Evolutionary conservation across 495 filamentous ascomycete genomes (phyloP).

Genomic region (Xylaria bambusicola): DNA sequence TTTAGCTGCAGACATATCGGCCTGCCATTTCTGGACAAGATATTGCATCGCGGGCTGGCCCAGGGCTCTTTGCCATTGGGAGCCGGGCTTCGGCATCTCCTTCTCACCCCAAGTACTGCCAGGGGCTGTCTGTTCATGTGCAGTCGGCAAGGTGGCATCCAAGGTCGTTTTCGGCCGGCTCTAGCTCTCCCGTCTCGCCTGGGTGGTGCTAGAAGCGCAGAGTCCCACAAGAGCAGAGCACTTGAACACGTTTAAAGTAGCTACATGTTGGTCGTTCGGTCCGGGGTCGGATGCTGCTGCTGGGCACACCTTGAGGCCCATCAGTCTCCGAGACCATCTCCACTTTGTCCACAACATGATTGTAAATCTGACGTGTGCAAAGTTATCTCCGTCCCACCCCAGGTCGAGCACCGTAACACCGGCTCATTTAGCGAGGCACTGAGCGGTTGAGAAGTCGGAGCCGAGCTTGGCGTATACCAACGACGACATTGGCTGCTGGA

Average conservation of each 20-base stretch:
- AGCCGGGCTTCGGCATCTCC: slow-evolving; percentile 16
- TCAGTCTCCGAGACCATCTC: slow-evolving; percentile 9
- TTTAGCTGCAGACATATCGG: slow-evolving; percentile 3
- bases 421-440: slow-evolving; percentile 4
- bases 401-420: slow-evolving; percentile 14
- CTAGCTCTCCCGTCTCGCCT: slow-evolving; percentile 9
- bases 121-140: slow-evolving; percentile 15
- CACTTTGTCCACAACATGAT: slow-evolving; percentile 7
- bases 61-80: slow-evolving; percentile 14
- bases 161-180: slow-evolving; percentile 17
- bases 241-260: not conserved
- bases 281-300: slow-evolving; percentile 13
- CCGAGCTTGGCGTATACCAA: slow-evolving; percentile 15
- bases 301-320: not conserved
- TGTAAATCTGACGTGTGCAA: slow-evolving; percentile 18
- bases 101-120: not conserved
- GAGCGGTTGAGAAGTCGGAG: slow-evolving; percentile 10
- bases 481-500: not conserved
- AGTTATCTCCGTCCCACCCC: slow-evolving; percentile 10
- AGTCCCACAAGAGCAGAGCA: slow-evolving; percentile 9
- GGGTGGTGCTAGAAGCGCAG: slow-evolving; percentile 10
- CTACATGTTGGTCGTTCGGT: not conserved
- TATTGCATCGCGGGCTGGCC: slow-evolving; percentile 10
- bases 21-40: slow-evolving; percentile 16
- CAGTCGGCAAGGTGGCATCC: slow-evolving; percentile 8